phyloP scores from a whole-genome alignment of 371 early-diverging fungal species.

The Zychaea mexicana region DNA sequence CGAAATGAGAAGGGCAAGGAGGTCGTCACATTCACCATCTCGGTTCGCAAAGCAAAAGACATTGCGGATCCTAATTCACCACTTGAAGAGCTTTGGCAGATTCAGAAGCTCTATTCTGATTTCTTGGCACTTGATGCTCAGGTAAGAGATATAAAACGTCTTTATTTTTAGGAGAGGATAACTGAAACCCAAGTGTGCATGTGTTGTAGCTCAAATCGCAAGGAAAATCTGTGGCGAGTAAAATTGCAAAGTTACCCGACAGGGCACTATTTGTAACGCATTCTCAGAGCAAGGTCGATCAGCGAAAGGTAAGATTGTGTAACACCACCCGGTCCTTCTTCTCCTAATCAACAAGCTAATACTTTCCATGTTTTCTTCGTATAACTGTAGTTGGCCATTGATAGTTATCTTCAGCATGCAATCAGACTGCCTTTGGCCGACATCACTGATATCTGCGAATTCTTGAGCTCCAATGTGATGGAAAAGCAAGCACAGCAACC shows the following conservation, averaged over 20 bases:
- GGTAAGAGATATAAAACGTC: conserved; percentile 56
- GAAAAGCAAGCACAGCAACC: conserved; percentile 37
- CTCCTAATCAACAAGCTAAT: not conserved
- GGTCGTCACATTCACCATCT: conserved; percentile 54
- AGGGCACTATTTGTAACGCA: conserved; percentile 71
- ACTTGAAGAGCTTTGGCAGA: conserved; percentile 70
- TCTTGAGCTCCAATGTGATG: conserved; percentile 67
- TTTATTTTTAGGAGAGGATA: not conserved
- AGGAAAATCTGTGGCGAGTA: conserved; percentile 42
- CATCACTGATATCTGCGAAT: conserved; percentile 63
- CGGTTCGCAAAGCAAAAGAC: conserved; percentile 37
- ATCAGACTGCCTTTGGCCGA: conserved; percentile 56
- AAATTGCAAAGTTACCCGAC: conserved; percentile 76
- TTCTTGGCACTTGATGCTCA: conserved; percentile 72
- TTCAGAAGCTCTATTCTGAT: conserved; percentile 84
- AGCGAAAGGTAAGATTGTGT: conserved; percentile 55
- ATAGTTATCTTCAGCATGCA: conserved; percentile 63
- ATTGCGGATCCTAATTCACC: conserved; percentile 17
- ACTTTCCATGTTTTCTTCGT: not conserved
- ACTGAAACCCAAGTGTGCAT: not conserved
- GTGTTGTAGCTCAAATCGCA: conserved; percentile 26
- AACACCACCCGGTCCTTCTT: not conserved
- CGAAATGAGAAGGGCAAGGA: conserved; percentile 76
- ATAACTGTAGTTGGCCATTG: conserved; percentile 17
- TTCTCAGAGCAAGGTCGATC: conserved; percentile 70